Conservation (phyloP, 108 stramenopile genomes). For the Nannochloropsis gaditana region DNA sequence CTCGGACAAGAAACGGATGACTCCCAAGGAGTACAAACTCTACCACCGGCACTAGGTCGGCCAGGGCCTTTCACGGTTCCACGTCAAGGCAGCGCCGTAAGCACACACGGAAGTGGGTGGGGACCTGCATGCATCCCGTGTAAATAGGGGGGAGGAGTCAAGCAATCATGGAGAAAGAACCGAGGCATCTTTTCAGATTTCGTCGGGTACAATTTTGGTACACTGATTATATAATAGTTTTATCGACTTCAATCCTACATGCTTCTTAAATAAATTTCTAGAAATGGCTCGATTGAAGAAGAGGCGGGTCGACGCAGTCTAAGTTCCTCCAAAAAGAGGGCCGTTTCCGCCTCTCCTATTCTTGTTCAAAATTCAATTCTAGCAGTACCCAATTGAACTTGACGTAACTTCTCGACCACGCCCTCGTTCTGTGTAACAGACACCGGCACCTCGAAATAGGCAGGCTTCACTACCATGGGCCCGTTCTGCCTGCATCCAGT, state of each 20-base stretch:
- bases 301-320: neutral
- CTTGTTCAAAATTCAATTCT: constrained; percentile 13
- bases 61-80: no score
- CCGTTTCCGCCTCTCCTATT: neutral
- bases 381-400: neutral
- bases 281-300: neutral
- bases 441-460: neutral
- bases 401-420: neutral
- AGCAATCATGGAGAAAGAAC: no score
- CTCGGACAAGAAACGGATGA: neutral
- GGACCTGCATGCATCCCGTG: no score
- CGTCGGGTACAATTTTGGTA: no score
- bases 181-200: no score
- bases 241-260: no score
- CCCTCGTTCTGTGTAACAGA: neutral
- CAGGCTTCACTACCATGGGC: constrained; percentile 9
- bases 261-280: neutral
- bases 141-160: no score
- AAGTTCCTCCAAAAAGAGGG: no score
- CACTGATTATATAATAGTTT: no score
- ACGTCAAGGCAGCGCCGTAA: no score
- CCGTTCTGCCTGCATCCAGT: neutral
- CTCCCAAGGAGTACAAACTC: neutral
- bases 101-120: no score
- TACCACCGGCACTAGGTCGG: neutral